Evolutionary conservation across 2,329 filamentous ascomycete species (phyloP), one percentile per base, ranked within the genome.

Genomic region (Exophiala sp.): DNA sequence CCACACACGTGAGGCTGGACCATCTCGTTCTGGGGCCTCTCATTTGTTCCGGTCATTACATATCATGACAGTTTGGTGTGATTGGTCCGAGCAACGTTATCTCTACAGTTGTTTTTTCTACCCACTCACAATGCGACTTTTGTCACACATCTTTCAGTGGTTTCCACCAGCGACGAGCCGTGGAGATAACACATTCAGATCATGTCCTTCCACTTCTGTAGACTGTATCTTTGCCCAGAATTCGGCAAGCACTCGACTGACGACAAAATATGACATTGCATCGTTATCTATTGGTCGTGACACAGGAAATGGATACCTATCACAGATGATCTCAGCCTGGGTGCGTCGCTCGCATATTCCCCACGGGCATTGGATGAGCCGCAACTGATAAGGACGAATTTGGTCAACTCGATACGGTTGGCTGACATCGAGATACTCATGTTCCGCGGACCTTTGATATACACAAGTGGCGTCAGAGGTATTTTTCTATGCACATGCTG

Each of bases 111-210:
- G 9, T 5, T 10, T n/a, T 21, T 21, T 24, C 20, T 9, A 21
- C 12, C 40, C 40, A 42, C 40, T 42, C 16, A 42, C 40, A 42
- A 20, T 16, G 10, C 16, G 12, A 8, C 7, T 42, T 21, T 21
- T 20, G 12, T n/a, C 11, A 16, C 16, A 21, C 14, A 21, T 9
- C 36, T 40, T 43, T 32, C 29, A 5, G 16, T 42, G 20, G 24
- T 42, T 21, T 42, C 41, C 21, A n/a, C 3, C 21, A 21, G 24
- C 36, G 42, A 36, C 48, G 14, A 50, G 36, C 52, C 55, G 51
- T 54, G 55, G 55, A 58, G 52, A 54, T 51, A 48, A 32, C 24
- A 43, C 51, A 46, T 48, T 50, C 54, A 49, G 36, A 20, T 18
- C 38, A 29, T n/a, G 41, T 14, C 20, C 3, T 33, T 12, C 38